Evolutionary conservation across 164 flowering plant genomes (phyloP).

Genomic region (Stephania japonica): DNA sequence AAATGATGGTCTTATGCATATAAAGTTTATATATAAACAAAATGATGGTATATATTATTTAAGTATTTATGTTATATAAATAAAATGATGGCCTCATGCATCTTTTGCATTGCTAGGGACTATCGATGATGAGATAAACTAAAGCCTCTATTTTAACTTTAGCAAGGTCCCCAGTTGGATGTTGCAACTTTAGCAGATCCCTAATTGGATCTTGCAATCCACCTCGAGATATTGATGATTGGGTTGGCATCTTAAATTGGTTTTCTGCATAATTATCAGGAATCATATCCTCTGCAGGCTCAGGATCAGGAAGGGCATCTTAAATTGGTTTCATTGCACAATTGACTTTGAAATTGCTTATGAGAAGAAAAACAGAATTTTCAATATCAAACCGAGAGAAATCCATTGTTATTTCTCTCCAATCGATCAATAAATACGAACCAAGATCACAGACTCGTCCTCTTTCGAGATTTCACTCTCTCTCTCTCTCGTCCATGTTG

Average conservation of each 20-base stretch:
- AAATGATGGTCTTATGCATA: too few relatives aligned
- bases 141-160: too few relatives aligned
- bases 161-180: too few relatives aligned
- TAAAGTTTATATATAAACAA: too few relatives aligned
- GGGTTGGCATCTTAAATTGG: conserved; percentile 3
- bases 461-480: neutral
- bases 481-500: neutral
- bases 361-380: neutral
- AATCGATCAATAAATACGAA: neutral
- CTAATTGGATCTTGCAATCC: conserved; percentile 10
- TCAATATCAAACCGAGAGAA: neutral
- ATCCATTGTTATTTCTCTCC: too few relatives aligned
- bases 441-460: neutral
- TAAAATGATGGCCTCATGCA: too few relatives aligned
- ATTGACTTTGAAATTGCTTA: neutral
- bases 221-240: conserved; percentile 6
- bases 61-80: too few relatives aligned
- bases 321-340: too few relatives aligned
- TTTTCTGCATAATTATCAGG: conserved; percentile 2
- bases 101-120: conserved; percentile 2
- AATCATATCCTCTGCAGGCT: conserved; percentile 20
- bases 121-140: conserved; percentile 35
- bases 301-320: conserved; percentile 42
- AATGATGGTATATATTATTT: too few relatives aligned
- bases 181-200: conserved; percentile 35